Percentiles rank a stretch among this genome's conserved stretches.
Evolutionary conservation across 1,139 yeast genomes (phyloP).

Genomic region (Suhomyces bokatorum): DNA sequence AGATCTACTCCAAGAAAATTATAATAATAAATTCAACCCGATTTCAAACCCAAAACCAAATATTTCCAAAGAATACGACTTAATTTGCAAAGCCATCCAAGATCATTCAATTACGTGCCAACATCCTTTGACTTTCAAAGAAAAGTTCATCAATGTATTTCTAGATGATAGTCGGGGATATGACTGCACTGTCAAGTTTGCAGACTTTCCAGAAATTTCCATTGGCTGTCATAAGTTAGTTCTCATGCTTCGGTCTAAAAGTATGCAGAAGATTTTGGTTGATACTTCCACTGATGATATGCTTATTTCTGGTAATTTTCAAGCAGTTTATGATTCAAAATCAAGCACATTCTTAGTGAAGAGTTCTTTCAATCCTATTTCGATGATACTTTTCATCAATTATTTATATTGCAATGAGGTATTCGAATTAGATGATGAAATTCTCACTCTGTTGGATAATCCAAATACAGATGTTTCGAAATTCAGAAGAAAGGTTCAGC

Average conservation of each 20-base stretch:
- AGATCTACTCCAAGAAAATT: constrained; percentile 22
- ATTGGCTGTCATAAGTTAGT: constrained; percentile 37
- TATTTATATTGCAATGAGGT: constrained; percentile 34
- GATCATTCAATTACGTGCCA: not conserved
- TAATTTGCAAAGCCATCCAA: not conserved
- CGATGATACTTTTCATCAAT: constrained; percentile 36
- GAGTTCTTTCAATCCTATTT: constrained; percentile 23
- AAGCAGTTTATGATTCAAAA: constrained; percentile 24
- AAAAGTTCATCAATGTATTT: not conserved
- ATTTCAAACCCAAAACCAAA: constrained; percentile 16
- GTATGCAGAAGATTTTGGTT: constrained; percentile 26
- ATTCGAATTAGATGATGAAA: constrained; percentile 6
- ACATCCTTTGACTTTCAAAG: not conserved
- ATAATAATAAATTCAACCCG: constrained; percentile 20
- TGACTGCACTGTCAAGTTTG: constrained; percentile 28
- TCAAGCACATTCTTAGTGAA: constrained; percentile 18
- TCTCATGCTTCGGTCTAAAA: constrained; percentile 29
- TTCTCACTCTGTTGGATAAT: constrained; percentile 3
- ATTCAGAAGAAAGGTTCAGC: constrained; percentile 6
- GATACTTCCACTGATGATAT: constrained; percentile 18
- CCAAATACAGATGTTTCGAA: constrained; percentile 2
- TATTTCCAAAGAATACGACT: constrained; percentile 3
- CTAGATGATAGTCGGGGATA: constrained; percentile 15
- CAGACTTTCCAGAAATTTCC: constrained; percentile 17
- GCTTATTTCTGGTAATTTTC: constrained; percentile 22